These are phyloP conservation scores for Nepenthes alata DNA, from an alignment of 179 eudicot genomes.

Conservation along the genomic window DNA sequence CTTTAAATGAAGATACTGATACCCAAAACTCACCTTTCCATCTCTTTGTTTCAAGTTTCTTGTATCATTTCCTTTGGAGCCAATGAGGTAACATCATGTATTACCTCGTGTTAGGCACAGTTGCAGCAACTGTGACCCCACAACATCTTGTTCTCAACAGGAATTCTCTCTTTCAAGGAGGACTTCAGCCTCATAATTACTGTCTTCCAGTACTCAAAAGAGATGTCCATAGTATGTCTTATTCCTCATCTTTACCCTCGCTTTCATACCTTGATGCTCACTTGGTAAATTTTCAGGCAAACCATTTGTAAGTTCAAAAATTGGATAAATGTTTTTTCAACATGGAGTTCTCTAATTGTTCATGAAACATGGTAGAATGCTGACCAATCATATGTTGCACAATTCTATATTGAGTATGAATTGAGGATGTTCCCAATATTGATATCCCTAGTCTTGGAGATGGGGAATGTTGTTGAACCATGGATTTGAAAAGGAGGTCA, in stretches of 20 bases:
- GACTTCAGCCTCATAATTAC: conserved; percentile 81
- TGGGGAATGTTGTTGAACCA: too few species aligned
- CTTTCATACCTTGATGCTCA: not conserved
- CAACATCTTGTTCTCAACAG: conserved; percentile 84
- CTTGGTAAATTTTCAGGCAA: too few species aligned
- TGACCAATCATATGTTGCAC: too few species aligned
- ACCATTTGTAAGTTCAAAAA: too few species aligned
- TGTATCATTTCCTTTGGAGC: not conserved
- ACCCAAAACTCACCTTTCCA: not conserved
- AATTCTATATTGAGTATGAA: too few species aligned
- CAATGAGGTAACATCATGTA: not conserved
- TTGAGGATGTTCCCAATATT: too few species aligned
- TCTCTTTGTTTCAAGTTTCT: not conserved
- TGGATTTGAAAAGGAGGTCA: too few species aligned
- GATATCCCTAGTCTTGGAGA: too few species aligned
- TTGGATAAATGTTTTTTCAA: too few species aligned
- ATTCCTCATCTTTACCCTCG: not conserved
- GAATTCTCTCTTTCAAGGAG: conserved; percentile 88
- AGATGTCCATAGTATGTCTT: conserved; percentile 68
- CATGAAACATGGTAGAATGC: too few species aligned
- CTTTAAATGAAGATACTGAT: conserved; percentile 1
- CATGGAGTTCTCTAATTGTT: too few species aligned
- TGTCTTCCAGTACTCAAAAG: conserved; percentile 97
- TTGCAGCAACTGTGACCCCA: conserved; percentile 94
- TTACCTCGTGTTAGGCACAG: conserved; percentile 31